These are phyloP conservation scores for Actinidia polygama DNA, from an alignment of 179 eudicot species.

Conservation along the genomic window DNA sequence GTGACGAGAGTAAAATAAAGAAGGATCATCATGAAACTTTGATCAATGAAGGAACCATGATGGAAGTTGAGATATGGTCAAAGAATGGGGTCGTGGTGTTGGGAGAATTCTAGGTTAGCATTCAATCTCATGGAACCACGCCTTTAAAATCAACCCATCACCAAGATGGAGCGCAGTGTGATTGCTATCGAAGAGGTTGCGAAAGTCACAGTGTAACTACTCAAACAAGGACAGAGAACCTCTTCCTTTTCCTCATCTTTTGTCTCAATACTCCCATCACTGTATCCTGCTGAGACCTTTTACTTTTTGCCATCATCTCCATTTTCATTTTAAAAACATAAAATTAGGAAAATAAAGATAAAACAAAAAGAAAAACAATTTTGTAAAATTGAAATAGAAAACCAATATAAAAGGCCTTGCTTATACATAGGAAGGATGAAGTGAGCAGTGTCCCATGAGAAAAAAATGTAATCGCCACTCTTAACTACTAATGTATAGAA, in stretches of 20 bases:
- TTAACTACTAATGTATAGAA: too few relatives aligned
- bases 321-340: conserved; percentile 1
- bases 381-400: neutral
- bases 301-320: conserved; percentile 68
- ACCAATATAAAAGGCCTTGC: neutral
- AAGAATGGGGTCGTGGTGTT: conserved; percentile 24
- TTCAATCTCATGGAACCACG: conserved; percentile 78
- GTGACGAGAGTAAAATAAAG: neutral
- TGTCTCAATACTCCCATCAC: conserved; percentile 31
- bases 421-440: neutral
- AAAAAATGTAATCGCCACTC: neutral
- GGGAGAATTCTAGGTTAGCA: conserved; percentile 71
- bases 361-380: neutral
- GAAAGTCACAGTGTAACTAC: conserved; percentile 58
- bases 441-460: neutral
- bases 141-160: conserved; percentile 64
- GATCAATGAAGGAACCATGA: conserved; percentile 51
- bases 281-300: conserved; percentile 72
- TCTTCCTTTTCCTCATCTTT: conserved; percentile 40
- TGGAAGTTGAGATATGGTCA: conserved; percentile 21
- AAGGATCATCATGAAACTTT: conserved; percentile 64
- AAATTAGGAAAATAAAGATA: neutral
- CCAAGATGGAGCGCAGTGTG: conserved; percentile 32
- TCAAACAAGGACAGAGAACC: conserved; percentile 56
- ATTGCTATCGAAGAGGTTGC: conserved; percentile 74